Evolutionary conservation across 73 alveolate species (phyloP), one percentile per base, ranked within the genome.

Genomic region (Paramecium bursaria): DNA sequence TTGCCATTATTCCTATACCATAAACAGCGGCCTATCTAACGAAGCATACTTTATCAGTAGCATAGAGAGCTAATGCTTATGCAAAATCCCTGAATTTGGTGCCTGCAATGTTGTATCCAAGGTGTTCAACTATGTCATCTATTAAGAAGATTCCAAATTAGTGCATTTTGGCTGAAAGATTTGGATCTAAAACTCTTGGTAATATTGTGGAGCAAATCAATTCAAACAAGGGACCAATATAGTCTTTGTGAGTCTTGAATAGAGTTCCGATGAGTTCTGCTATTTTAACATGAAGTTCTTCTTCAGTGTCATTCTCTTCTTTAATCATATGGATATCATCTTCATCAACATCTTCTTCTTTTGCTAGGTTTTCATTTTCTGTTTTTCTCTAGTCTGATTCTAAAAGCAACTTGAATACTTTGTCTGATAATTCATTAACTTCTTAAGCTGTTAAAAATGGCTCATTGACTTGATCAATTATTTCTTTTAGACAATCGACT

Each of bases 1-100:
- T 39, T 21, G 96, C 95, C 73, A 85, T 80, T 1, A 93, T 74
- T 13, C 99, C 99, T 17, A 96, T 85, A 31, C 99, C 99, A 87
- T 95, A 96, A 3, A 91, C 90, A 17, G 99, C 99, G 19, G 99
- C 97, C 77, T 95, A 96, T 86, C 99, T 88, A 31, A 94, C 91
- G 1, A 88, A 90, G 67, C 94, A 87, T 79, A 88, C 91, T 42
- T 87, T 86, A 49, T 87, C 90, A 42, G 30, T 50, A 19, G 95
- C 91, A 91, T 74, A 91, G 60, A 74, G 31, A 29, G 85, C 86
- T 67, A 96, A 67, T 22, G 90, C 90, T 31, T 88, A 50, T 50
- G 94, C 94, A 10, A 87, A 85, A 39, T 80, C 85, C 73, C 61
- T 85, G 92, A 93, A 88, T 52, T 85, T 85, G 26, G 74, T 80